Evolutionary conservation across 202 grass and related monocot genomes (phyloP).

Genomic region (Elaeis oleifera): DNA sequence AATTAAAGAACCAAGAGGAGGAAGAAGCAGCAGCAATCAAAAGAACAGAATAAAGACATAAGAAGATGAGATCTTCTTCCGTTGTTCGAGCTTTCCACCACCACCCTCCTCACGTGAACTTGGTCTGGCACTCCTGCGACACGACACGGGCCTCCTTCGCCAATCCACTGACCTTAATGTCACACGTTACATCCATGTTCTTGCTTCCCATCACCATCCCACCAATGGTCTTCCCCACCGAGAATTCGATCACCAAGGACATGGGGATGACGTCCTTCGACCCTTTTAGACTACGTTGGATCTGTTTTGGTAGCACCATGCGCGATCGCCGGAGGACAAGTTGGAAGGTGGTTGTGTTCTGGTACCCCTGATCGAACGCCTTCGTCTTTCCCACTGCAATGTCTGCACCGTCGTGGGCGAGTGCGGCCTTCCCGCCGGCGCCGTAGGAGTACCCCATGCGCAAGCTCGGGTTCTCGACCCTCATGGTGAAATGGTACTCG

Average conservation of each 20-base stretch:
- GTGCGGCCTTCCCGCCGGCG: conserved; percentile 20
- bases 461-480: conserved; percentile 49
- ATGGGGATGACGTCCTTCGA: conserved; percentile 32
- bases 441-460: conserved; percentile 43
- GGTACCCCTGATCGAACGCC: conserved; percentile 31
- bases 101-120: too few relatives aligned
- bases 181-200: conserved; percentile 38
- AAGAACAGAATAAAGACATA: too few relatives aligned
- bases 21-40: too few relatives aligned
- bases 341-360: conserved; percentile 36
- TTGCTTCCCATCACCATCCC: conserved; percentile 33
- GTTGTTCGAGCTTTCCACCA: too few relatives aligned
- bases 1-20: too few relatives aligned
- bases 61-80: too few relatives aligned
- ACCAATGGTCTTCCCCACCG: conserved; percentile 44
- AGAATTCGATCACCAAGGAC: conserved; percentile 18
- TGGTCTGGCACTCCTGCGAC: conserved; percentile 34
- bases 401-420: conserved; percentile 15
- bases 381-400: conserved; percentile 36
- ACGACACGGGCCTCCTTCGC: conserved; percentile 42
- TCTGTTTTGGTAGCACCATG: conserved; percentile 25
- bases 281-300: conserved; percentile 35
- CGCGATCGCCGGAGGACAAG: conserved; percentile 29
- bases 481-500: conserved; percentile 49
- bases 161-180: conserved; percentile 31